phyloP scores from a whole-genome alignment of 176 grass and related monocot species.

The Zea mays region Zm-B73-REFERENCE-NAM-5.0 NC_050099.1:28758501-28759000 shows the following conservation, averaged over 20 bases:
- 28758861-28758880: not conserved
- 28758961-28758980: not conserved
- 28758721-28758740: constrained; percentile 64
- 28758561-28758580: not conserved
- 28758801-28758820: constrained; percentile 77
- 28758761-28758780: constrained; percentile 83
- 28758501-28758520: not conserved
- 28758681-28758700: constrained; percentile 74
- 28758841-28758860: not conserved
- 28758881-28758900: constrained; percentile 3
- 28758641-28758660: constrained; percentile 80
- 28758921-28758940: not conserved
- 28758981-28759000: not conserved
- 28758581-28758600: not conserved
- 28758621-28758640: constrained; percentile 10
- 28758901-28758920: not conserved
- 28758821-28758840: constrained; percentile 42
- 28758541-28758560: not conserved
- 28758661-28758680: constrained; percentile 78
- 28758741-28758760: constrained; percentile 78
- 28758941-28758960: not conserved
- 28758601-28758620: not conserved
- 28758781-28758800: constrained; percentile 84
- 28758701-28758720: constrained; percentile 82
- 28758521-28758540: not conserved